Conservation (phyloP, 331 rosid species). For the Phaseolus coccineus region DNA sequence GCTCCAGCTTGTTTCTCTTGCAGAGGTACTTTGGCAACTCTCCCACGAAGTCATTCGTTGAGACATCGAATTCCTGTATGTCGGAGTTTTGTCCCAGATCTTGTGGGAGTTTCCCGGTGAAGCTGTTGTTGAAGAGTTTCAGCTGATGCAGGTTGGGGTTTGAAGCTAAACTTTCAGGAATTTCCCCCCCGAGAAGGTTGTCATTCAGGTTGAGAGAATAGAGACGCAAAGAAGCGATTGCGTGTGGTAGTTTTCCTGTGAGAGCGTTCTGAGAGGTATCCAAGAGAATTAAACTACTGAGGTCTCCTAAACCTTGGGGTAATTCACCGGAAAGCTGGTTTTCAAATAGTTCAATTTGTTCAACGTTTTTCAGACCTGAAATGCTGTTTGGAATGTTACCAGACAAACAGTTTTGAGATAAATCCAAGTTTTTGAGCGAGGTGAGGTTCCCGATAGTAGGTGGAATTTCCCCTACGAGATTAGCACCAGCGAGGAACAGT, state of each 20-base stretch:
- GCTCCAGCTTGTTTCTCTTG: conserved; percentile 50
- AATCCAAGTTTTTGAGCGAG: conserved; percentile 62
- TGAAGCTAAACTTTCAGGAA: conserved; percentile 62
- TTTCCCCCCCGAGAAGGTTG: conserved; percentile 67
- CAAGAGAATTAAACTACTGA: conserved; percentile 49
- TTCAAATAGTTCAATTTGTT: conserved; percentile 51
- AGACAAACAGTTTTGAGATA: conserved; percentile 58
- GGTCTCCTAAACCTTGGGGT: conserved; percentile 68
- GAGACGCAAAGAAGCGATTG: conserved; percentile 56
- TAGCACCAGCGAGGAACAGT: conserved; percentile 33
- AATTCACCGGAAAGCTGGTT: conserved; percentile 70
- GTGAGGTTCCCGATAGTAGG: conserved; percentile 69
- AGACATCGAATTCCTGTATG: conserved; percentile 64
- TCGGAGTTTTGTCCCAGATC: conserved; percentile 64
- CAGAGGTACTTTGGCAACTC: conserved; percentile 71
- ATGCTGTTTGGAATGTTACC: conserved; percentile 71
- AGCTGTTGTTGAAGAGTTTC: conserved; percentile 78
- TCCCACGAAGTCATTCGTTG: conserved; percentile 71
- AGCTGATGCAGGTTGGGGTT: conserved; percentile 55
- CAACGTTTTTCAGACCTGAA: conserved; percentile 52
- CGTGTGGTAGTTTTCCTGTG: conserved; percentile 62
- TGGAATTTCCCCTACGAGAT: conserved; percentile 67
- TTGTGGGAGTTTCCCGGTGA: conserved; percentile 62
- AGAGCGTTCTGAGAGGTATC: conserved; percentile 77
- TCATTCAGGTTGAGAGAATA: conserved; percentile 61